Evolutionary conservation across 768 basidiomycete species (phyloP), one percentile per base, ranked within the genome.

Genomic region (Kwoniella botswanensis): DNA sequence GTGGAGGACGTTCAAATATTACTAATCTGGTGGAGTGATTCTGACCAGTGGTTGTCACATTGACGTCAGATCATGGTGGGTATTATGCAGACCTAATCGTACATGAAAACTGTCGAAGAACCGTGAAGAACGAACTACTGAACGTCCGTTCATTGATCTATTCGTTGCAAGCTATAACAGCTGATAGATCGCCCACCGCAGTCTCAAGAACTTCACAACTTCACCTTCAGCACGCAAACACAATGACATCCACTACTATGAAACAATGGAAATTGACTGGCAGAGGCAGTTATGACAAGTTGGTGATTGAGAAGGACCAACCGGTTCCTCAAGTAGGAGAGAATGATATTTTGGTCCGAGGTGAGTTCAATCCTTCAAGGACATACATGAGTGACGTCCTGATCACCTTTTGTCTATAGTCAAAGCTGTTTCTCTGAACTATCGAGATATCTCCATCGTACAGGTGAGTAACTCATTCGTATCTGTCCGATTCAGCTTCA

Each of bases 401-500:
- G 46, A 62, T 35, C 41, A 17, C 22, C 15, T 26, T 4, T 41
- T 21, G 12, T 58, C 9, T 21, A 29, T 44, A 70, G 68, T 71
- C 52, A 56, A 71, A 57, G 70, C 70, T 15, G 44, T 65, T 9
- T 71, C 70, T 10, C 52, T 71, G 50, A 71, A 71, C 50, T 71
- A 66, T 44, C 56, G 70, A 21, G 70, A 71, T 41, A 65, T 71
- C 57, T 64, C 68, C 10, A 70, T 70, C 44, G 52, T 70, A 11
- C 46, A 44, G 26, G 68, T 70, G 26, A 52, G 68, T 65, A 1
- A 15, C 26, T 12, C 46, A 63, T 9, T 10, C 11, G 35, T 35
- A 35, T 35, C 35, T 7, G 35, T 7, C 35, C 35, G 6, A 35
- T 35, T 35, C 35, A 35, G 35, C 35, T 35, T 35, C 35, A 35